phyloP scores from a whole-genome alignment of 257 asterid genomes.

The Solanum lycopersicoides region DNA sequence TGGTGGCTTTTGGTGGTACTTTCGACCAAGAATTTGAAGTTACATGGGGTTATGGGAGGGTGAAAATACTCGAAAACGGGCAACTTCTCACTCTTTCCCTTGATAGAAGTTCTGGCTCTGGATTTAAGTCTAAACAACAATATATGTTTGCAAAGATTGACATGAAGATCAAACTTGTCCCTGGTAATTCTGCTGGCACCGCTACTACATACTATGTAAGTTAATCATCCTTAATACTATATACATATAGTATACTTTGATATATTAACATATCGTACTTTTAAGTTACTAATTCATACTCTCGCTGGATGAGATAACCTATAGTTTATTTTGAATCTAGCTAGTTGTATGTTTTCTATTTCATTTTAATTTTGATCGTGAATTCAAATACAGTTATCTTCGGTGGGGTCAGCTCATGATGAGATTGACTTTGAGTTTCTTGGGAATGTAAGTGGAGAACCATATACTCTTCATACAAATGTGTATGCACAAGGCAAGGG shows the following conservation, averaged over 20 bases:
- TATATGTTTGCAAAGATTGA: conserved; percentile 37
- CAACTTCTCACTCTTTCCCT: conserved; percentile 31
- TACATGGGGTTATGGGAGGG: conserved; percentile 39
- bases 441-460: conserved; percentile 44
- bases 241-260: not conserved
- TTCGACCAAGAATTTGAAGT: conserved; percentile 30
- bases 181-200: conserved; percentile 48
- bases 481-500: conserved; percentile 44
- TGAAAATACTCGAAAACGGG: conserved; percentile 22
- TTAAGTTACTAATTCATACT: not conserved
- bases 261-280: not conserved
- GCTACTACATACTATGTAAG: not conserved
- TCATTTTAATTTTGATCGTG: not conserved
- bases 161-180: conserved; percentile 39
- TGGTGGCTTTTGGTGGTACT: not conserved
- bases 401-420: conserved; percentile 34
- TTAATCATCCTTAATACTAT: not conserved
- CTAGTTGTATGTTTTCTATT: too few relatives aligned
- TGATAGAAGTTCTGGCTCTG: conserved; percentile 38
- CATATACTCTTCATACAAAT: conserved; percentile 46
- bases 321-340: not conserved
- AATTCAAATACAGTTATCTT: conserved; percentile 23
- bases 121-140: conserved; percentile 31
- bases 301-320: not conserved
- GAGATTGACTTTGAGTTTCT: conserved; percentile 56